Evolutionary conservation across 768 basidiomycete genomes (phyloP), one percentile per base, ranked within the genome.

Genomic region (Collybia sordida): DNA sequence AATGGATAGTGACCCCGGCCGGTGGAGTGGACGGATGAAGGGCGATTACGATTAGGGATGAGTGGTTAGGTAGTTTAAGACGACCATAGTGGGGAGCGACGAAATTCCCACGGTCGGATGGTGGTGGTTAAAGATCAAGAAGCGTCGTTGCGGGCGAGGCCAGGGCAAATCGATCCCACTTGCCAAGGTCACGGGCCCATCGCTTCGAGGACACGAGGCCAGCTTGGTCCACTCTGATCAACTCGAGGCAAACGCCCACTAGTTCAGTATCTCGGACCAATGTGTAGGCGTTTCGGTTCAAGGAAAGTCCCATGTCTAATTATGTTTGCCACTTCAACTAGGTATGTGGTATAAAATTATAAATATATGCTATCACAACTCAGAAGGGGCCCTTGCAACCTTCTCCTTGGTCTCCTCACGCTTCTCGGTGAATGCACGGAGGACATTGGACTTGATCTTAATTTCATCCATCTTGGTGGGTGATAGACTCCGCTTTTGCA

Each of bases 381-480:
- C 79, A 53, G 74, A 57, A 54, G 68, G 67, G 17, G 63, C 70
- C 45, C 70, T 66, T 21, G 64, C 66, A 28, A 71, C 50, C 54
- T 64, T 71, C 52, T 68, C 65, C 59, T 73, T 63, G 27, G 52
- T 59, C 40, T 68, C 67, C 48, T 70, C 71, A 6, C 62, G 64
- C 54, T 78, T 70, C 54, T 69, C 67, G 27, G 63, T 53, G 53
- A 93, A 92, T 0, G 88, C 81, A 14, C 70, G 65, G 42, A 93
- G 79, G 59, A 98, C 81, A 73, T 98, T 98, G 47, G 82, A 78
- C 74, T 96, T 98, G 65, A 90, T 80, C 70, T 91, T 89, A 63
- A 98, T 85, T 72, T 98, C 93, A 64, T 99, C 97, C 37, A 94
- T 70, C 72, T 98, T 98, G 36, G 76, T 69, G 0, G 80, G 76